Conservation (phyloP, 1,284 basidiomycete species). For the Athelia psychrophila region DNA sequence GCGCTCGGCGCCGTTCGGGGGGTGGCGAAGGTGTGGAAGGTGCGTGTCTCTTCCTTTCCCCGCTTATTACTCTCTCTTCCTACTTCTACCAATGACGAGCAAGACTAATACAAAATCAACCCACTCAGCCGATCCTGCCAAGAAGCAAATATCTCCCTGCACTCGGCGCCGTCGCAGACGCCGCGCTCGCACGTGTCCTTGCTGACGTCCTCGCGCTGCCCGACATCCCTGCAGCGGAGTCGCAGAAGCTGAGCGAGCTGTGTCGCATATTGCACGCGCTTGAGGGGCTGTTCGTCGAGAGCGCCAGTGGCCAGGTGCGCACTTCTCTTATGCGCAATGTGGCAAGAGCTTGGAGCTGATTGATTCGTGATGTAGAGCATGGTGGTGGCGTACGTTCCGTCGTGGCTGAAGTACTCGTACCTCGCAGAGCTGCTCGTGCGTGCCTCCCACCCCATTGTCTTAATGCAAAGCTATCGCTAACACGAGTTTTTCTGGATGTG, state of each 20-base stretch:
- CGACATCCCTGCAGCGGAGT: slow-evolving; percentile 92
- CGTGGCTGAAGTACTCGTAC: slow-evolving; percentile 96
- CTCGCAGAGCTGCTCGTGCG: slow-evolving; percentile 85
- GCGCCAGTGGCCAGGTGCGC: slow-evolving; percentile 30
- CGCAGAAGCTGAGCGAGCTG: slow-evolving; percentile 78
- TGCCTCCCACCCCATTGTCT: slow-evolving; percentile 12
- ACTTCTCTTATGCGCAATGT: no score
- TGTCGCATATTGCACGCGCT: slow-evolving; percentile 78
- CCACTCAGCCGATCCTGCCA: slow-evolving; percentile 49
- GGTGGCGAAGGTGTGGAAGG: slow-evolving; percentile 73
- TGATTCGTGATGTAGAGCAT: slow-evolving; percentile 17
- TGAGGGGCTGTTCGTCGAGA: slow-evolving; percentile 78
- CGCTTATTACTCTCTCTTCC: not conserved
- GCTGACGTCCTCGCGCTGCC: slow-evolving; percentile 75
- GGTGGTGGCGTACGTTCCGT: slow-evolving; percentile 75
- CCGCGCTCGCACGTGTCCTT: slow-evolving; percentile 67
- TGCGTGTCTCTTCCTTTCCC: slow-evolving; percentile 22
- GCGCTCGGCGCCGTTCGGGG: slow-evolving; percentile 67
- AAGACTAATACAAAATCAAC: no score
- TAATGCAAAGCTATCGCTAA: not conserved
- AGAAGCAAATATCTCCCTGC: slow-evolving; percentile 67
- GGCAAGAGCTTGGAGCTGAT: not conserved
- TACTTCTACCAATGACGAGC: not conserved
- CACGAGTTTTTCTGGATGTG: slow-evolving; percentile 4
- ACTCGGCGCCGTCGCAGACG: slow-evolving; percentile 76